Percentiles rank a stretch among this genome's conserved stretches.
Conservation (phyloP, 2,329 filamentous ascomycete genomes). For the Neofusicoccum kwambonambiense region DNA sequence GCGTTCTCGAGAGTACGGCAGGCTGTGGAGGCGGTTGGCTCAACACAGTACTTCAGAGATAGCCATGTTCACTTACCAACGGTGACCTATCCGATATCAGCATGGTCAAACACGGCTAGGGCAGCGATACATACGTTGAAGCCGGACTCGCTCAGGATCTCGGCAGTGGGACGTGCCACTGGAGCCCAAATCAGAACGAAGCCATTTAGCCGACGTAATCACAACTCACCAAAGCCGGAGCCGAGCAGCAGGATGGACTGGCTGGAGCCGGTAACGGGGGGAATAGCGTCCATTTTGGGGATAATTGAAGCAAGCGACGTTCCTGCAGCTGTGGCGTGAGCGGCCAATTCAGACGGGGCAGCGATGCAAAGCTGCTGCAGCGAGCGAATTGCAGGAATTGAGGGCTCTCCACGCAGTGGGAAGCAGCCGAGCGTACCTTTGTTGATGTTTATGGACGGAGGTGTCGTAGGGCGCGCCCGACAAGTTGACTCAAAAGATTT, state of each 20-base stretch:
- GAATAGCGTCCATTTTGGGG: constrained; percentile 15
- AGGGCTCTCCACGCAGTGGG: not conserved
- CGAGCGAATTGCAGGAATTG: not conserved
- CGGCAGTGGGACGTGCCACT: constrained; percentile 56
- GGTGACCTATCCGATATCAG: constrained; percentile 32
- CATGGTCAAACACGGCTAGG: not conserved
- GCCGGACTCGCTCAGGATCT: constrained; percentile 57
- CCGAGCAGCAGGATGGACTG: constrained; percentile 41
- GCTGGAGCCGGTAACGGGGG: constrained; percentile 1
- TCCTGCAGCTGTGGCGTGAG: not conserved
- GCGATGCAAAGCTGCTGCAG: not conserved
- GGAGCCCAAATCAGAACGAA: constrained; percentile 20
- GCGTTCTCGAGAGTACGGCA: constrained; percentile 79
- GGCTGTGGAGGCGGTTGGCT: constrained; percentile 48
- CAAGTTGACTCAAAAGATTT: constrained; percentile 16
- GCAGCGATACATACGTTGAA: constrained; percentile 45
- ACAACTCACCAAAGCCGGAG: constrained; percentile 34
- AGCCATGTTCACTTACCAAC: constrained; percentile 46
- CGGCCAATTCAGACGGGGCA: not conserved
- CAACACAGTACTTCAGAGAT: not conserved
- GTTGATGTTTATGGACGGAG: not conserved
- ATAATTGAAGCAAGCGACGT: not conserved
- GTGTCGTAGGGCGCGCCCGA: constrained; percentile 10
- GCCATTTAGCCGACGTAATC: not conserved
- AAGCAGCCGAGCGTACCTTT: not conserved